Base-by-base conservation (phyloP, 768 basidiomycete genomes). In the Mycena polygramma region DNA sequence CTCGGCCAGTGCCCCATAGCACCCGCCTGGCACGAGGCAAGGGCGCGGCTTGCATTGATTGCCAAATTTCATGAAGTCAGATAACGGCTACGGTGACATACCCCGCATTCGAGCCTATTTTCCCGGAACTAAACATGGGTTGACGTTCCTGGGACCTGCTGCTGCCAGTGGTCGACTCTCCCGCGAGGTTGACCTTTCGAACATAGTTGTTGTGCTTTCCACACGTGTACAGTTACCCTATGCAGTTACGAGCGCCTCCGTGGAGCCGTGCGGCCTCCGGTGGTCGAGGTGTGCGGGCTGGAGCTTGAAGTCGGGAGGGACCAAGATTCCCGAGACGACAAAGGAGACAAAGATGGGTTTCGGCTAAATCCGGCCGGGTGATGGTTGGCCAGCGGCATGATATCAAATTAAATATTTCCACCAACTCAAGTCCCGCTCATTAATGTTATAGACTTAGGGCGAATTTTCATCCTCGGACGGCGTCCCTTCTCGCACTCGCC, bases 181-280 rank as follows among this genome's bases (percentile, higher is more conserved):
- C 46, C 59, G 59, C 46, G 55, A 41, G 57, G 48, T 36, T 8
- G 39, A 51, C 14, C 13, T 30, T 4, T 11, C 13, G 26, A 39
- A 41, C 19, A 43, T 17, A 15, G 30, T 39, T 36, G 57, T 53
- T 51, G 66, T 39, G 57, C 58, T 20, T 57, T 58, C 41, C 51
- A 24, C 66, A 67, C 66, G 66, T 67, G 66, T 52, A 60, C 8
- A 10, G 24, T 37, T 24, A 41, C 52, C 52, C 52, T 17, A 30
- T 53, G 22, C 52, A 53, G 52, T 15, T 35, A 53, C 15, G 39
- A 46, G 19, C 15, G 37, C 39, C 55, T 57, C 8, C 55, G 22
- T 13, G 22, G 39, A 57, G 17, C 54, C 54, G 35, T 36, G 36
- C 54, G 54, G 54, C 45, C 45, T 46, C 19, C 45, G 19, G 14